Evolutionary conservation across 83 land plant genomes (phyloP).

Genomic region (Diphasiastrum complanatum): DNA sequence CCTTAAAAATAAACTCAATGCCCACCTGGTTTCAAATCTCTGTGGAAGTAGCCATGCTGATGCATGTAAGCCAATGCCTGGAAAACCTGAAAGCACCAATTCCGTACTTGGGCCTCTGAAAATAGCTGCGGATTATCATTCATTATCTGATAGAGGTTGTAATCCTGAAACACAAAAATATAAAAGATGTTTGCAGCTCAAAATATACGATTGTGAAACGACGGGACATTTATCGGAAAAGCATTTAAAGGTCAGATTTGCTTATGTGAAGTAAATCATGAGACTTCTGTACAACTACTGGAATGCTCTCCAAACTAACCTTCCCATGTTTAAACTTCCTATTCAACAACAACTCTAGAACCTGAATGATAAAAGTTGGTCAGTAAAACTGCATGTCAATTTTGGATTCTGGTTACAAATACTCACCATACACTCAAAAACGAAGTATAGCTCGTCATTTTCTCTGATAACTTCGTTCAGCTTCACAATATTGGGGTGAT

Average conservation of each 20-base stretch:
- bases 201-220: too few relatives aligned
- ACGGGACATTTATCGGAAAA: too few relatives aligned
- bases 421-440: slow-evolving; percentile 43
- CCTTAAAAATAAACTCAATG: background rate
- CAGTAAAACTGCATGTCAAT: too few relatives aligned
- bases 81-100: slow-evolving; percentile 85
- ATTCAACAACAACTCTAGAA: background rate
- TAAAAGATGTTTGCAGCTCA: too few relatives aligned
- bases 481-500: slow-evolving; percentile 43
- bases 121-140: slow-evolving; percentile 55
- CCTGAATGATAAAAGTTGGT: too few relatives aligned
- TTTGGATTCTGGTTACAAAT: background rate
- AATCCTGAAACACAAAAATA: slow-evolving; percentile 65
- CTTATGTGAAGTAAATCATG: too few relatives aligned
- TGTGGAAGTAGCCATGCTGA: slow-evolving; percentile 77
- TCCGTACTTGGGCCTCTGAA: slow-evolving; percentile 70
- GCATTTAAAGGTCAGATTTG: too few relatives aligned
- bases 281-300: too few relatives aligned
- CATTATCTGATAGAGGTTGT: slow-evolving; percentile 78
- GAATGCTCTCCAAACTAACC: too few relatives aligned
- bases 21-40: slow-evolving; percentile 92
- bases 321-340: too few relatives aligned
- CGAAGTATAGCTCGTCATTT: slow-evolving; percentile 29
- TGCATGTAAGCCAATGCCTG: slow-evolving; percentile 93
- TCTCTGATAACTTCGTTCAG: slow-evolving; percentile 50